Conservation (phyloP, 106 monocot species). For the Apostasia ramifera region DNA sequence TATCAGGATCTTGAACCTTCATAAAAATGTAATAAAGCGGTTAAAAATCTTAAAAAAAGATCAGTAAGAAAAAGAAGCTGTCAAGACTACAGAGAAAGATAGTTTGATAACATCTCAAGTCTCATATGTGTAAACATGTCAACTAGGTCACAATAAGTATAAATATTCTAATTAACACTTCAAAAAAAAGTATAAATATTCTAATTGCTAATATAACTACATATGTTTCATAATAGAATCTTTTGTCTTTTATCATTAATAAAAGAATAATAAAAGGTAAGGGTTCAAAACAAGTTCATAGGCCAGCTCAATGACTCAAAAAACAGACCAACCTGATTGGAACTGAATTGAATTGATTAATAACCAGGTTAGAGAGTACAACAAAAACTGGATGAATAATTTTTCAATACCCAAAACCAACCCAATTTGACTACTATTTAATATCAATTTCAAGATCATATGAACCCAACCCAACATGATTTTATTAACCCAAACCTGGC, state of each 20-base stretch:
- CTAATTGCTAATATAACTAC: too few relatives aligned
- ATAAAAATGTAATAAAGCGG: not conserved
- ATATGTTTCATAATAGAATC: too few relatives aligned
- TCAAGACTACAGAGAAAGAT: too few relatives aligned
- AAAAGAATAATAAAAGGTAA: too few relatives aligned
- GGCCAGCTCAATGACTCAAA: not conserved
- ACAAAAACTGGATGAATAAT: not conserved
- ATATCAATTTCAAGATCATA: not conserved
- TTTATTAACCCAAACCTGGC: not conserved
- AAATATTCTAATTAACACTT: too few relatives aligned
- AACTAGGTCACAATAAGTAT: too few relatives aligned
- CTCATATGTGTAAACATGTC: too few relatives aligned
- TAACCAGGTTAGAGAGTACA: not conserved
- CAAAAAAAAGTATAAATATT: too few relatives aligned
- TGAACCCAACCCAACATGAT: not conserved
- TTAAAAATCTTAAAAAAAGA: not conserved
- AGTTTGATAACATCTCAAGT: too few relatives aligned
- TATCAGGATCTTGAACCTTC: slow-evolving; percentile 80
- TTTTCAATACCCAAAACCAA: not conserved
- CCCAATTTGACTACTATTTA: not conserved
- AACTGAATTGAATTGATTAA: not conserved
- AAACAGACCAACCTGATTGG: not conserved
- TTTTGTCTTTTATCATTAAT: too few relatives aligned
- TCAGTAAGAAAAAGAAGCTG: too few relatives aligned
- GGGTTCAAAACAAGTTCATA: not conserved